Evolutionary conservation across 1,284 basidiomycete genomes (phyloP), one percentile per base, ranked within the genome.

Genomic region (Leccinum pallidistipes): DNA sequence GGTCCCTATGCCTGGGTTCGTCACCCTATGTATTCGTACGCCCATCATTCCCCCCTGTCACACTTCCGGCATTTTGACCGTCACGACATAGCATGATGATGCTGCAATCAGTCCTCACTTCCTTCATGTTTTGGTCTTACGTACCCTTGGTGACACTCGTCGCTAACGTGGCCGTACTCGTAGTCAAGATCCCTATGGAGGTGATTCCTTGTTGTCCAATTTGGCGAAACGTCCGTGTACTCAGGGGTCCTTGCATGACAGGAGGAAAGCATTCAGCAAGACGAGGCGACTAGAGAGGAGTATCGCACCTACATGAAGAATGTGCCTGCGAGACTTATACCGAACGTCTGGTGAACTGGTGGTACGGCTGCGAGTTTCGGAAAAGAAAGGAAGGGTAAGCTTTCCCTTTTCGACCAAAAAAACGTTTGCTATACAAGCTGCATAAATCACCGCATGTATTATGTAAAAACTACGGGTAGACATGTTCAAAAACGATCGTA

Each of bases 131-230:
- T 40, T 77, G 72, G 72, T 74, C 69, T 3, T 72, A 71, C 34
- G 53, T 58, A 16, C 72, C 76, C 3, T 31, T 74, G 2, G 29
- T 69, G 12, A 45, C 60, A 7, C 38, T 69, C 14, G 50, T 52
- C 3, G 57, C 63, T 8, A 56, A 56, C 16, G 61, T 53, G 3
- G 51, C 29, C 9, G 50, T 59, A 2, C 61, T 68, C 43, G 60
- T 56, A 4, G 58, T 71, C 34, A 77, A 75, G 47, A 69, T 73
- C 31, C 65, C 65, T 6, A 67, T 75, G 18, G 73, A 76, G 67
- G 73, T 71, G 55, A 34, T 16, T 29, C 40, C 11, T 8, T 5
- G 1, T 57, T 7, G 5, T 36, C 14, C 11, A 8, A 36, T 11
- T 3, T n/a, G 34, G n/a, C 9, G 29, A 24, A 21, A 11, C 6